A percentile compares a stretch with the other conserved stretches of the same genome.
Evolutionary conservation across 176 grass and related monocot species (phyloP).

Genomic region (Triticum urartu): DNA sequence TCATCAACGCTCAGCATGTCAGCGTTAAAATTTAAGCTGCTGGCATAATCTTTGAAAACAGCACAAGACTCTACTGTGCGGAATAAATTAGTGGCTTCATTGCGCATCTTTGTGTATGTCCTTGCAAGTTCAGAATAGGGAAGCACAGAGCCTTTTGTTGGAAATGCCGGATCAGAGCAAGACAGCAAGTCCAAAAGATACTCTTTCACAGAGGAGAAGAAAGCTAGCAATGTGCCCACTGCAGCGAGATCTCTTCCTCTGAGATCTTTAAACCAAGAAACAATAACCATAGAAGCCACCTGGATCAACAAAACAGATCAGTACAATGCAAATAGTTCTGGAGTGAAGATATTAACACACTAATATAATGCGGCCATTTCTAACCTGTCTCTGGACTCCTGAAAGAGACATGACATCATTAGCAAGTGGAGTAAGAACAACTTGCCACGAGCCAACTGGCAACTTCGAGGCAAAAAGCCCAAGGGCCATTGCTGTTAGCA

Average conservation of each 20-base stretch:
- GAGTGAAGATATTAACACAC: conserved; percentile 6
- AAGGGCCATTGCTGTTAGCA: conserved; percentile 83
- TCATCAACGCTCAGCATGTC: conserved; percentile 70
- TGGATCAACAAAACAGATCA: conserved; percentile 22
- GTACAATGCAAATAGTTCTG: conserved; percentile 1
- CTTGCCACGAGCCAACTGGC: conserved; percentile 65
- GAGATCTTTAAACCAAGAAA: conserved; percentile 89
- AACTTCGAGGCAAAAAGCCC: conserved; percentile 90
- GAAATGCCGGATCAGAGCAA: conserved; percentile 88
- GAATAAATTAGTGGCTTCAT: conserved; percentile 69
- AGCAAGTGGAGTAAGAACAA: conserved; percentile 69
- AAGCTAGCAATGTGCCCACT: conserved; percentile 49
- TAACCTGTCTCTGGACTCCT: conserved; percentile 97
- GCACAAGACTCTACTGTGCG: conserved; percentile 56
- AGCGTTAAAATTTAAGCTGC: conserved; percentile 50
- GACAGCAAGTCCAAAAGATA: conserved; percentile 76
- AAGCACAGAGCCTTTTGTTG: conserved; percentile 79
- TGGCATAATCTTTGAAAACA: conserved; percentile 53
- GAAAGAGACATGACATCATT: conserved; percentile 69
- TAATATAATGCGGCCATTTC: conserved; percentile 9
- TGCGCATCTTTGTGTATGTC: conserved; percentile 85
- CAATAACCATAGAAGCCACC: conserved; percentile 90
- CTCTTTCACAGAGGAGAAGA: conserved; percentile 71
- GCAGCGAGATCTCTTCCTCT: conserved; percentile 55
- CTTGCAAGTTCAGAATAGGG: conserved; percentile 93